Base-by-base conservation (phyloP, 2,329 filamentous ascomycete genomes). In the Fusarium sp. region DNA sequence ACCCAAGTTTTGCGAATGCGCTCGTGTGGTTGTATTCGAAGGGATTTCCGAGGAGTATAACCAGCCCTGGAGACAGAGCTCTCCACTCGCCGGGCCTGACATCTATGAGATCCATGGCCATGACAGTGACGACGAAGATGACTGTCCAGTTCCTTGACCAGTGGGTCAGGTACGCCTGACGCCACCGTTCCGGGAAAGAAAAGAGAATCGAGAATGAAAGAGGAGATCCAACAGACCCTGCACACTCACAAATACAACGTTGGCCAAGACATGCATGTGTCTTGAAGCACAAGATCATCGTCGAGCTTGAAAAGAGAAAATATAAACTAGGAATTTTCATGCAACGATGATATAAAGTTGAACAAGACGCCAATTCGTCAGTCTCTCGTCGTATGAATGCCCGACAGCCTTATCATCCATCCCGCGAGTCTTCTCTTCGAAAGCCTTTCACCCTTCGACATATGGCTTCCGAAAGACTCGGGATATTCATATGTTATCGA, bases 101-200 rank as follows among this genome's bases (percentile, higher is more conserved):
- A 22, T 22, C 38, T 41, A 9, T 22, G 38, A 14, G 13, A 22
- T 14, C 38, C 7, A 22, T 22, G 20, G 38, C 5, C 38, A 22
- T 41, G 8, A 9, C 20, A 41, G 24, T 47, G 13, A 47, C 12
- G 8, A 47, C 24, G 6, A 28, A 13, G 44, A 47, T 26, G 44
- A 47, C 13, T 15, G 26, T 26, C 20, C 14, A 47, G 18, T 28
- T 47, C 18, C 26, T 47, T 22, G 44, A 28, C 4, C 26, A 15
- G 14, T 47, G 9, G 44, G 18, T 22, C 8, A 47, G 1, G 24
- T 9, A 47, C 20, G 9, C 44, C 9, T 28, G 44, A 47, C 24
- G 26, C 22, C 20, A 14, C 20, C 0, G 3, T 11, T n/a, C 41
- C 22, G 9, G 7, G 14, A 15, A 24, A 17, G 14, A 0, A 7